Conservation (phyloP, 495 filamentous ascomycete genomes). For the Diplogelasinospora grovesii region DNA sequence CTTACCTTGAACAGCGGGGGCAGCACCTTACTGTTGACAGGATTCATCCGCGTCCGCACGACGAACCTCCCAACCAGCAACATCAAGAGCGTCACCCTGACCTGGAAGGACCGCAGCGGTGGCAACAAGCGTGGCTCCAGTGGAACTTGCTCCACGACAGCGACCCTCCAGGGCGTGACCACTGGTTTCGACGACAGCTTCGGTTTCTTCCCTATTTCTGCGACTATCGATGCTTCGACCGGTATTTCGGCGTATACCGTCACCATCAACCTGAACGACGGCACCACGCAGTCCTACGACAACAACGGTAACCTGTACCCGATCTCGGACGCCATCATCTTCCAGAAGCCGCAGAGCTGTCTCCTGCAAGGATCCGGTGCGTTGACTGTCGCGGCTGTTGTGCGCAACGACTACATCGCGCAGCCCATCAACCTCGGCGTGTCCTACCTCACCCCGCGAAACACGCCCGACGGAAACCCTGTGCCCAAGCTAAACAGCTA, state of each 20-base stretch:
- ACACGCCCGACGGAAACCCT: slow-evolving; percentile 31
- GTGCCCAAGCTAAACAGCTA: slow-evolving; percentile 41
- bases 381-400: slow-evolving; percentile 36
- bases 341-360: slow-evolving; percentile 43
- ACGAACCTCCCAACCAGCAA: slow-evolving; percentile 26
- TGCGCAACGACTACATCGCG: slow-evolving; percentile 40
- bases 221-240: slow-evolving; percentile 26
- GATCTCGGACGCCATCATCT: slow-evolving; percentile 34
- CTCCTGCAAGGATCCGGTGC: slow-evolving; percentile 33
- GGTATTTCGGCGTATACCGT: slow-evolving; percentile 45
- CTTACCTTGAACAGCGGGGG: slow-evolving; percentile 33
- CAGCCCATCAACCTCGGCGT: slow-evolving; percentile 35
- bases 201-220: slow-evolving; percentile 40
- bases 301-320: slow-evolving; percentile 44
- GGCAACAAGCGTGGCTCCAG: slow-evolving; percentile 62
- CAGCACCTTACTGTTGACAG: slow-evolving; percentile 30
- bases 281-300: slow-evolving; percentile 32
- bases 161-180: slow-evolving; percentile 39
- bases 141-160: slow-evolving; percentile 36
- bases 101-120: slow-evolving; percentile 94
- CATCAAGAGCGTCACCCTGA: slow-evolving; percentile 48
- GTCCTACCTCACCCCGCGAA: slow-evolving; percentile 44
- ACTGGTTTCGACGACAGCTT: slow-evolving; percentile 56
- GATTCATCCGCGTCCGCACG: slow-evolving; percentile 38
- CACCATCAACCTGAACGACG: slow-evolving; percentile 34